Percentiles rank a stretch among this genome's conserved stretches.
These are phyloP conservation scores for Cryptococcus sp. DNA, from an alignment of 1,284 basidiomycete genomes.

Conservation along the genomic window DNA sequence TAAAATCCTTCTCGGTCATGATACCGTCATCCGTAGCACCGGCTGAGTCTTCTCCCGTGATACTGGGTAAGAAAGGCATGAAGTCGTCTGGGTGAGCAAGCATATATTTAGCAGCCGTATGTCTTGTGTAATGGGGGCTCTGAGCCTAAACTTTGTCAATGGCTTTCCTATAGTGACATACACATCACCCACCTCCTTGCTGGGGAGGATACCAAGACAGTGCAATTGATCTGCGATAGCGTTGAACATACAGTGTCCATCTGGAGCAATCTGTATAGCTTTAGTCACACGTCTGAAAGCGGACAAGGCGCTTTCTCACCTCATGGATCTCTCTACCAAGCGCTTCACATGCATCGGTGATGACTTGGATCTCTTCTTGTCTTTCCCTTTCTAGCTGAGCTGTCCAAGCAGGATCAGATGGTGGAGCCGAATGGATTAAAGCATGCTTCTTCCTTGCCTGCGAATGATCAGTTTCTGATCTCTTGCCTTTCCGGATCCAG, in stretches of 20 bases:
- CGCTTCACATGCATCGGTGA: constrained; percentile 63
- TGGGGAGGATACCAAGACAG: constrained; percentile 32
- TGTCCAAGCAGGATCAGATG: constrained; percentile 60
- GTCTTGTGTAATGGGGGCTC: constrained; percentile 53
- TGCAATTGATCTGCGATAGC: constrained; percentile 76
- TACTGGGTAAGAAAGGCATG: constrained; percentile 82
- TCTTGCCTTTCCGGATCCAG: no score
- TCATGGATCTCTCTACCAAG: constrained; percentile 66
- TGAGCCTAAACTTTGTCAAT: constrained; percentile 13
- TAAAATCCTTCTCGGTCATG: constrained; percentile 67
- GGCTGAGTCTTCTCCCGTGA: constrained; percentile 67
- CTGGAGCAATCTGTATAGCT: constrained; percentile 69
- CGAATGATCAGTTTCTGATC: neutral
- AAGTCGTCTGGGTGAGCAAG: constrained; percentile 82
- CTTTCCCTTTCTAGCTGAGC: constrained; percentile 65
- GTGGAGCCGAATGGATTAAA: constrained; percentile 58
- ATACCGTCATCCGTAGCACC: constrained; percentile 65
- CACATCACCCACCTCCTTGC: constrained; percentile 23
- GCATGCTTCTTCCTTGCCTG: constrained; percentile 73
- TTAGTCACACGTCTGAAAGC: neutral
- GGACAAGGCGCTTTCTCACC: constrained; percentile 49
- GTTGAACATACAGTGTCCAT: constrained; percentile 92
- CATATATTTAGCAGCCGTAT: constrained; percentile 76
- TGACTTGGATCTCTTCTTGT: constrained; percentile 66
- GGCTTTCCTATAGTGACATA: neutral